Conservation (phyloP, 176 grass and related monocot species). For the Coix lacrymajobi region DNA sequence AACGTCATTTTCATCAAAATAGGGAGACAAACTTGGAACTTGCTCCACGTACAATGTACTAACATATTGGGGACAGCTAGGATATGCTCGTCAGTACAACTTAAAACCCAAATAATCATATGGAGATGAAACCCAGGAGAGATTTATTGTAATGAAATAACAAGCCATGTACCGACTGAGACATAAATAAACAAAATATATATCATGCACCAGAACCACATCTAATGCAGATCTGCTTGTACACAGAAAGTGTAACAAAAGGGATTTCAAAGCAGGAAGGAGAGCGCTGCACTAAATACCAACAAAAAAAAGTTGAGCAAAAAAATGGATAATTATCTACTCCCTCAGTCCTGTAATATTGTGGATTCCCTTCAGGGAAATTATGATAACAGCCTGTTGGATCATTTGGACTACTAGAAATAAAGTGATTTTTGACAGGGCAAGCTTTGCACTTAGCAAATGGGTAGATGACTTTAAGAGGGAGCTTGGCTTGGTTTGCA, state of each 20-base stretch:
- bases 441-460: too few species aligned
- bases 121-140: not conserved
- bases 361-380: too few species aligned
- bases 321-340: not conserved
- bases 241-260: not conserved
- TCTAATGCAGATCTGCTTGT: not conserved
- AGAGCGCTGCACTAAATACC: not conserved
- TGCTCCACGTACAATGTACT: not conserved
- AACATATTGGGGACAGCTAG: not conserved
- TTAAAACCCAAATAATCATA: not conserved
- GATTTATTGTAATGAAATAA: not conserved
- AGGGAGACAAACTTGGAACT: not conserved
- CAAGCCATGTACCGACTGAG: not conserved
- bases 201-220: not conserved
- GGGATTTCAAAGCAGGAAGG: constrained; percentile 19
- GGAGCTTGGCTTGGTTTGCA: too few species aligned
- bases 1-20: not conserved
- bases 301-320: not conserved
- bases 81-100: not conserved
- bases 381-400: too few species aligned
- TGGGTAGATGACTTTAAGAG: too few species aligned
- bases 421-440: too few species aligned
- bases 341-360: not conserved
- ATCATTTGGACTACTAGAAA: too few species aligned
- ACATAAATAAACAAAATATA: not conserved